Evolutionary conservation across 805 yeast species (phyloP), one percentile per base, ranked within the genome.

Genomic region (Spathaspora sp.): DNA sequence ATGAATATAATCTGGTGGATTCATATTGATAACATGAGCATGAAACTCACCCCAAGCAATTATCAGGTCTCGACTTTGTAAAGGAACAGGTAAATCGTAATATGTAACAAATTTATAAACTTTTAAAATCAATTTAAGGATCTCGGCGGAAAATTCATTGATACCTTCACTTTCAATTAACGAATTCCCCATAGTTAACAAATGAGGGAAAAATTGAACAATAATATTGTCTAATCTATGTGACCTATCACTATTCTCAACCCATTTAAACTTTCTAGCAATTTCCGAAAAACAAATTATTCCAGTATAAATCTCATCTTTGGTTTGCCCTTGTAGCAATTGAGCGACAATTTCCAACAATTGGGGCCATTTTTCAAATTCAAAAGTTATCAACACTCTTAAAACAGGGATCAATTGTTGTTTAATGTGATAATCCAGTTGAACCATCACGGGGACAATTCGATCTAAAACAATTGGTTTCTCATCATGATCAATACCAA

Each of bases 21-120:
- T 73, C 70, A 82, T 77, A 55, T 79, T 79, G 48, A 89, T 81
- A 5, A 88, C 79, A 9, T 77, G 74, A 42, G 89, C 85, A 58
- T 90, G 93, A 55, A 94, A 79, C 49, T 82, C 80, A 2, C 89
- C 86, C 96, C 97, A 92, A 17, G 80, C 58, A 73, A 40, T 77
- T 65, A 61, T 84, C 65, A 51, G 70, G 55, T 53, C 84, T 80
- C 51, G 73, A 60, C 44, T 73, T 69, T 73, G 89, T 85, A 63
- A 62, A 18, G 81, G 78, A 2, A 68, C 74, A 1, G 97, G 96
- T 49, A 92, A 68, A 60, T 88, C 92, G 55, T 78, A 79, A 63
- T 78, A 83, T 3, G 93, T 84, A 42, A 84, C 84, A 64, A 85
- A 87, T 65, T 92, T 92, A 75, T 83, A 89, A 52, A 81, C 76